Percentiles rank a stretch among this genome's conserved stretches.
phyloP scores from a whole-genome alignment of 1,284 basidiomycete species.

The Mycosarcoma maydis region DNA sequence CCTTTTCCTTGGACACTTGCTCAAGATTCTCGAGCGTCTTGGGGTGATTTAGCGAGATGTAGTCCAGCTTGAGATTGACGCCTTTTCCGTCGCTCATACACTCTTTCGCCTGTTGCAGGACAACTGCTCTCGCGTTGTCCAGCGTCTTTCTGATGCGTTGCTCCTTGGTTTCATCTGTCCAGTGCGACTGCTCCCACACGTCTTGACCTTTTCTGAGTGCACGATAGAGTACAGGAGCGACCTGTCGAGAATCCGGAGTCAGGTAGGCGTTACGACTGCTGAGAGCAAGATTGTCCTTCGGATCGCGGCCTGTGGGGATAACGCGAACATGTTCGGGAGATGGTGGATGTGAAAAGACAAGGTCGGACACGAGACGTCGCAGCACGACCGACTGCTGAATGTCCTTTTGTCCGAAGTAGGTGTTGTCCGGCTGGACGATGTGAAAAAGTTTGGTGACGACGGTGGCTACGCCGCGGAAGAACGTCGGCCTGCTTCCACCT shows the following conservation, averaged over 20 bases:
- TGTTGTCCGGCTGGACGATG: constrained; percentile 86
- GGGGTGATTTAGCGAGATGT: constrained; percentile 87
- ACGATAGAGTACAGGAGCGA: constrained; percentile 78
- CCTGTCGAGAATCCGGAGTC: constrained; percentile 73
- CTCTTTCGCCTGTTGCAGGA: constrained; percentile 20
- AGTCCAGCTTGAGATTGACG: constrained; percentile 76
- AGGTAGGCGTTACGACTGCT: constrained; percentile 93
- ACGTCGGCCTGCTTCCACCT: constrained; percentile 81
- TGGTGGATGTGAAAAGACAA: constrained; percentile 79
- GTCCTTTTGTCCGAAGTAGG: constrained; percentile 98
- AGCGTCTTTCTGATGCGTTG: constrained; percentile 46
- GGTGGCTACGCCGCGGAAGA: constrained; percentile 95
- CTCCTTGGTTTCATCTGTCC: constrained; percentile 10
- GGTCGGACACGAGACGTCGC: constrained; percentile 82
- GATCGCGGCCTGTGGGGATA: constrained; percentile 79
- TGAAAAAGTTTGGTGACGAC: constrained; percentile 96
- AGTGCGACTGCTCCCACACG: constrained; percentile 34
- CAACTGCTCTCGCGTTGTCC: constrained; percentile 34
- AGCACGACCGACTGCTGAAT: constrained; percentile 94
- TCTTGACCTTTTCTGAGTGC: constrained; percentile 74
- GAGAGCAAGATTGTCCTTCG: constrained; percentile 78
- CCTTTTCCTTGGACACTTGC: constrained; percentile 68
- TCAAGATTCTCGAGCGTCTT: constrained; percentile 72
- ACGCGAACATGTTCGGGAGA: constrained; percentile 75
- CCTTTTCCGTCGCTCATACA: constrained; percentile 9